These are phyloP conservation scores for Ephemerocybe angulata DNA, from an alignment of 768 basidiomycete genomes.

Conservation along the genomic window DNA sequence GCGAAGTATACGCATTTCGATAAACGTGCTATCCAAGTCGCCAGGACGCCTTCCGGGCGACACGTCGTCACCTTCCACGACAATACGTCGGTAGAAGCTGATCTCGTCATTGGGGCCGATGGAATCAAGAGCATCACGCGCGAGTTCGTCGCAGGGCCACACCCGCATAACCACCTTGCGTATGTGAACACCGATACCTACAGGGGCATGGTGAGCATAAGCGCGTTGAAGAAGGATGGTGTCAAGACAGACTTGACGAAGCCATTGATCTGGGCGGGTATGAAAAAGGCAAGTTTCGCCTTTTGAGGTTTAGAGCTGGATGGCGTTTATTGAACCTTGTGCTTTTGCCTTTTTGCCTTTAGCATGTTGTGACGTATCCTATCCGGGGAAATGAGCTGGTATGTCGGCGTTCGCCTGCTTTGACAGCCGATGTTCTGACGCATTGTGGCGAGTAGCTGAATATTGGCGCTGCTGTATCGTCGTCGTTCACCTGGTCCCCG, in stretches of 20 bases:
- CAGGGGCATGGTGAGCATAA: conserved; percentile 42
- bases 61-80: conserved; percentile 45
- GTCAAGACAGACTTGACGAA: conserved; percentile 35
- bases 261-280: conserved; percentile 42
- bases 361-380: conserved; percentile 55
- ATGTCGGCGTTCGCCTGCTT: no score
- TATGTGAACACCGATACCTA: conserved; percentile 49
- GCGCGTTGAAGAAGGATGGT: conserved; percentile 38
- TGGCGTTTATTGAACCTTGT: background rate
- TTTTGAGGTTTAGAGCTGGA: background rate
- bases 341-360: background rate
- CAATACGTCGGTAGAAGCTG: conserved; percentile 41
- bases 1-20: conserved; percentile 42
- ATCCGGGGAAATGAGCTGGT: conserved; percentile 43
- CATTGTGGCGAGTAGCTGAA: no score
- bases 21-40: conserved; percentile 44
- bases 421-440: no score
- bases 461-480: conserved; percentile 31
- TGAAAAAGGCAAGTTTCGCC: conserved; percentile 36
- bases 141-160: conserved; percentile 30
- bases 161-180: conserved; percentile 21
- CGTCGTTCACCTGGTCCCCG: conserved; percentile 6
- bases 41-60: conserved; percentile 20
- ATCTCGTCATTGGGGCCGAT: conserved; percentile 51
- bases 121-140: conserved; percentile 50